Percentiles rank a stretch among this genome's conserved stretches.
Evolutionary conservation across 306 rosid species (phyloP).

Genomic region (Rosa multiflora): DNA sequence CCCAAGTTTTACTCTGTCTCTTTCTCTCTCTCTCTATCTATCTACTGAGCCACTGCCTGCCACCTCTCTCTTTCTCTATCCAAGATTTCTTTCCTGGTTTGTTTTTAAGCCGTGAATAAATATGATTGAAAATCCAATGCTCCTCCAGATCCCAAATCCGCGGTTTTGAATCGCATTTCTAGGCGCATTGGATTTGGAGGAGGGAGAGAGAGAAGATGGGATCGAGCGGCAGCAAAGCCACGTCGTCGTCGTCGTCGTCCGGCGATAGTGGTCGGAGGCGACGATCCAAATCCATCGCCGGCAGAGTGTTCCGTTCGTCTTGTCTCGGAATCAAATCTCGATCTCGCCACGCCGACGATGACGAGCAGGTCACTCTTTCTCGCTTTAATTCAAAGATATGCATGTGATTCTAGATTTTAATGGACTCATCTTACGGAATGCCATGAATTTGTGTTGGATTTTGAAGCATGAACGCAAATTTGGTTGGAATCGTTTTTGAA

Average conservation of each 20-base stretch:
- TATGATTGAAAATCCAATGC: not conserved
- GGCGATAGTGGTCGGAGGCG: not conserved
- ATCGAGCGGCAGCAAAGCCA: slow-evolving; percentile 77
- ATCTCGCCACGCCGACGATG: slow-evolving; percentile 71
- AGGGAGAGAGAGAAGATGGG: slow-evolving; percentile 54
- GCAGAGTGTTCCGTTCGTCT: slow-evolving; percentile 60
- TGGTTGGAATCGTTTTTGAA: not conserved
- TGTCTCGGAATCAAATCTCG: slow-evolving; percentile 77
- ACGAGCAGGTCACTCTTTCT: slow-evolving; percentile 49
- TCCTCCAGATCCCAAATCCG: slow-evolving; percentile 14
- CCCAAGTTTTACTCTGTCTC: slow-evolving; percentile 7
- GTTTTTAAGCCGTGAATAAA: too few species aligned
- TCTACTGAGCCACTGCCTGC: slow-evolving; percentile 7
- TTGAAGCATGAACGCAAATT: not conserved
- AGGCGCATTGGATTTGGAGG: slow-evolving; percentile 7
- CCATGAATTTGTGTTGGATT: not conserved
- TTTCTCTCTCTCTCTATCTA: slow-evolving; percentile 35
- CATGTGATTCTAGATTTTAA: not conserved
- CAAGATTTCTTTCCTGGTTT: too few species aligned
- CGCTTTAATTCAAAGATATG: not conserved
- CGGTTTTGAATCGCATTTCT: slow-evolving; percentile 2
- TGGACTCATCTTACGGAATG: not conserved
- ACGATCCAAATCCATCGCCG: slow-evolving; percentile 10
- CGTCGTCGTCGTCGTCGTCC: slow-evolving; percentile 44
- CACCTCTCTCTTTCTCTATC: not conserved